phyloP scores from a whole-genome alignment of 2,329 filamentous ascomycete genomes.

The Aureobasidium musti region DNA sequence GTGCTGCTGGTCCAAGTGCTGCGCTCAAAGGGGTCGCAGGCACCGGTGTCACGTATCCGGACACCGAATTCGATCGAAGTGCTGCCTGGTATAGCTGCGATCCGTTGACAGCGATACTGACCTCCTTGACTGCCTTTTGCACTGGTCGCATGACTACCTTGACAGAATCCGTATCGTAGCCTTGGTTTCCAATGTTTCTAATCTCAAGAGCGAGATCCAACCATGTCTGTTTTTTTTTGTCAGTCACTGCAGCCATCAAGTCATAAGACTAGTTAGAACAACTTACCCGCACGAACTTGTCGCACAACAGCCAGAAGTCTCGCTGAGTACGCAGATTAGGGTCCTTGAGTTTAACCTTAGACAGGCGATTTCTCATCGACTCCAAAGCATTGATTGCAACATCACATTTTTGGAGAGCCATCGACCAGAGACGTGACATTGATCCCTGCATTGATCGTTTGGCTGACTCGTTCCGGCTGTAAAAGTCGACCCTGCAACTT shows the following conservation, averaged over 20 bases:
- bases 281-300: conserved; percentile 63
- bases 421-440: conserved; percentile 65
- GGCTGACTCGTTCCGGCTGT: conserved; percentile 63
- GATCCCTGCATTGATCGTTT: conserved; percentile 34
- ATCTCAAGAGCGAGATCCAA: conserved; percentile 64
- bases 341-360: conserved; percentile 80
- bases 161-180: conserved; percentile 61
- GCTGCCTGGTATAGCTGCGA: conserved; percentile 61
- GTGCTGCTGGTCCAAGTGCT: conserved; percentile 83
- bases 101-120: conserved; percentile 68
- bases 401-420: conserved; percentile 70
- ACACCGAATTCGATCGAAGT: conserved; percentile 23
- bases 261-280: neutral
- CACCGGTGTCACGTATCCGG: conserved; percentile 58
- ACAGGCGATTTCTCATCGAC: conserved; percentile 70
- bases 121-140: conserved; percentile 80
- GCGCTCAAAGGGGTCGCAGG: conserved; percentile 89
- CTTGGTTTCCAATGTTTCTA: conserved; percentile 48
- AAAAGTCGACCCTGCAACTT: conserved; percentile 66
- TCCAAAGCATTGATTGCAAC: conserved; percentile 72
- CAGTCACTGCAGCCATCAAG: conserved; percentile 21
- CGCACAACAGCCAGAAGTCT: conserved; percentile 70
- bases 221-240: conserved; percentile 59
- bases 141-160: conserved; percentile 74
- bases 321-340: conserved; percentile 68